phyloP scores from a whole-genome alignment of 2,329 filamentous ascomycete genomes.

The Orbilia oligospora region DNA sequence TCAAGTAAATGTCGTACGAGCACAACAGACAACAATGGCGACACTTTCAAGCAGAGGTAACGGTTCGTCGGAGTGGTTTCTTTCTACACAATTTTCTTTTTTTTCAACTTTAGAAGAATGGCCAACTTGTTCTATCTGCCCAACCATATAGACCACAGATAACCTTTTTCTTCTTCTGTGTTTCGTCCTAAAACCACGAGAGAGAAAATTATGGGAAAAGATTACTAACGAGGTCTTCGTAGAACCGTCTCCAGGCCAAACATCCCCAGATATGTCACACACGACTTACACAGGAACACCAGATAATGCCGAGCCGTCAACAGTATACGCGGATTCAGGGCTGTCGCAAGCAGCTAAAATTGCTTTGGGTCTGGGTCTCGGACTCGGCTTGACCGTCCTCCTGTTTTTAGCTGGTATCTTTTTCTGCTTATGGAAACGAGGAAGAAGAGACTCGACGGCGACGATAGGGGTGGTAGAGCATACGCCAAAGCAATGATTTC shows the following conservation, averaged over 20 bases:
- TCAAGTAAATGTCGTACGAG: conserved; percentile 19
- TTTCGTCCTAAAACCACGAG: neutral
- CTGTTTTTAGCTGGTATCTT: conserved; percentile 51
- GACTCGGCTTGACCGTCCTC: conserved; percentile 45
- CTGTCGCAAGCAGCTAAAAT: conserved; percentile 48
- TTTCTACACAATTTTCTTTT: neutral
- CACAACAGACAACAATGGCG: conserved; percentile 11
- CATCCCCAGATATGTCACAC: neutral
- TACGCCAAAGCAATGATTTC: conserved; percentile 28
- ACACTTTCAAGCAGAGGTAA: conserved; percentile 20
- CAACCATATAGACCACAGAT: neutral
- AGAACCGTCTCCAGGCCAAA: conserved; percentile 11
- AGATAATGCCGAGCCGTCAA: neutral
- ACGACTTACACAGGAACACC: conserved; percentile 22
- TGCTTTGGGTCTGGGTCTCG: conserved; percentile 47
- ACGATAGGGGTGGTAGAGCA: conserved; percentile 19
- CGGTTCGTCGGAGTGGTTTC: conserved; percentile 17
- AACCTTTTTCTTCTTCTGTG: neutral
- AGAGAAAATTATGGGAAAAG: neutral
- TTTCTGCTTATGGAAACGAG: conserved; percentile 43
- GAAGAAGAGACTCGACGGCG: conserved; percentile 16
- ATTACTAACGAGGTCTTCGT: conserved; percentile 10
- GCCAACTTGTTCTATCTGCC: neutral
- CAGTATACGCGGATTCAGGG: conserved; percentile 23
- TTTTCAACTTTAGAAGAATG: neutral